Percentiles rank a stretch among this genome's conserved stretches.
phyloP scores from a whole-genome alignment of 139 green algal species.

The Chlamydomonas schloesseri region DNA sequence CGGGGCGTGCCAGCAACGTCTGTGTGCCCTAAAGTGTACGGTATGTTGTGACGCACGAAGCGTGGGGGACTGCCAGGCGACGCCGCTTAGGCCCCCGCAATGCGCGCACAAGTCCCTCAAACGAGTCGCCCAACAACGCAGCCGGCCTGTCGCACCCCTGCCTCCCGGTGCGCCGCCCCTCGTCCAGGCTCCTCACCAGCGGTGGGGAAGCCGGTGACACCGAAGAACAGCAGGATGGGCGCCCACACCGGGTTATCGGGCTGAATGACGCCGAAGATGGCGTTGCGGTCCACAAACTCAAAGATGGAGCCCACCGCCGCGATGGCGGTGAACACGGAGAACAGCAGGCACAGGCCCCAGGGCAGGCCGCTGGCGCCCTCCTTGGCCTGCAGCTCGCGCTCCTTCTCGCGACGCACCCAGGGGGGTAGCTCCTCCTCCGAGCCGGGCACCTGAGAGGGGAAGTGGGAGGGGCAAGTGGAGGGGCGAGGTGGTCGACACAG shows the following conservation, averaged over 20 bases:
- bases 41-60: no score
- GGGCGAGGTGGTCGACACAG: no score
- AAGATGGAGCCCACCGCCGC: slow-evolving; percentile 82
- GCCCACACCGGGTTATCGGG: slow-evolving; percentile 79
- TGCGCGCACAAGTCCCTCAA: no score
- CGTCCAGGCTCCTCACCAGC: no score
- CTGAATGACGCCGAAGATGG: slow-evolving; percentile 71
- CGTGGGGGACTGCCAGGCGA: no score
- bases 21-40: no score
- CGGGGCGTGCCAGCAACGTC: no score
- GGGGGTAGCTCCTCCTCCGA: slow-evolving; percentile 73
- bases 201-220: slow-evolving; percentile 81
- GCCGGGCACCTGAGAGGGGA: background rate
- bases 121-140: no score
- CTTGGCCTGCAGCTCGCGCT: slow-evolving; percentile 69
- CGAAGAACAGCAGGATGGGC: slow-evolving; percentile 86
- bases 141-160: no score
- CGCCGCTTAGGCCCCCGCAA: no score
- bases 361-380: slow-evolving; percentile 62
- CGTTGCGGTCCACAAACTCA: slow-evolving; percentile 69
- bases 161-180: no score
- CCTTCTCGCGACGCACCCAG: slow-evolving; percentile 85
- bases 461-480: background rate
- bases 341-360: slow-evolving; percentile 83
- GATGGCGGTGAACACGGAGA: slow-evolving; percentile 82